Conservation (phyloP, 1,284 basidiomycete species). For the Puccinia hordei region DNA sequence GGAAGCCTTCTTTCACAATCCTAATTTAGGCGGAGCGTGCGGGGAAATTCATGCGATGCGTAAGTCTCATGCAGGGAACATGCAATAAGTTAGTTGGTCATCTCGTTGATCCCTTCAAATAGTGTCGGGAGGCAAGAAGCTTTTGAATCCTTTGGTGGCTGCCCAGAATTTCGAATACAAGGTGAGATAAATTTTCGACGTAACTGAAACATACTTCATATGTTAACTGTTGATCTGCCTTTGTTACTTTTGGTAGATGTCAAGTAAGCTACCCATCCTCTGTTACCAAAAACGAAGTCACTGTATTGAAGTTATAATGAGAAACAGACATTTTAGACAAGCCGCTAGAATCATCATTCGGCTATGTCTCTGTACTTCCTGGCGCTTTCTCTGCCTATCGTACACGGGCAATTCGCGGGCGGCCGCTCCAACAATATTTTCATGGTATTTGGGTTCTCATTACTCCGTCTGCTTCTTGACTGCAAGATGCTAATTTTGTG, state of each 20-base stretch:
- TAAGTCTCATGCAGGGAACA: constrained; percentile 38
- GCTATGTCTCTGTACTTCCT: constrained; percentile 90
- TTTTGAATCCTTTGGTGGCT: constrained; percentile 81
- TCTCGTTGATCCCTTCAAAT: constrained; percentile 1
- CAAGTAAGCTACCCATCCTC: constrained; percentile 7
- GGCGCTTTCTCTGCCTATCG: constrained; percentile 96
- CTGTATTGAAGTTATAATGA: not conserved
- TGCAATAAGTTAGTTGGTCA: not conserved
- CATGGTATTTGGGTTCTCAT: constrained; percentile 78
- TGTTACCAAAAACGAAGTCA: too few relatives aligned
- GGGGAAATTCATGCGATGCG: constrained; percentile 63
- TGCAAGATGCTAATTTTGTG: not conserved
- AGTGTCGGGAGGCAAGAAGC: constrained; percentile 70
- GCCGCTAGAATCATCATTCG: constrained; percentile 90
- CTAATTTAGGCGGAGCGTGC: constrained; percentile 87
- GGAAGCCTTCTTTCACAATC: constrained; percentile 77
- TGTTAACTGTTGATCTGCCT: too few relatives aligned
- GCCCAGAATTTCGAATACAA: constrained; percentile 95
- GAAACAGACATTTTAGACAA: constrained; percentile 65
- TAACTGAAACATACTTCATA: not conserved
- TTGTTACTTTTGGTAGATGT: constrained; percentile 27
- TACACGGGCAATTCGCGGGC: constrained; percentile 83
- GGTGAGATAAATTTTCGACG: constrained; percentile 16
- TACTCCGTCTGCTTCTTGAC: not conserved
- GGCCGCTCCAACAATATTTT: constrained; percentile 95